Base-by-base conservation (phyloP, 2,329 filamentous ascomycete species). In the Thielaviopsis punctulata region DNA sequence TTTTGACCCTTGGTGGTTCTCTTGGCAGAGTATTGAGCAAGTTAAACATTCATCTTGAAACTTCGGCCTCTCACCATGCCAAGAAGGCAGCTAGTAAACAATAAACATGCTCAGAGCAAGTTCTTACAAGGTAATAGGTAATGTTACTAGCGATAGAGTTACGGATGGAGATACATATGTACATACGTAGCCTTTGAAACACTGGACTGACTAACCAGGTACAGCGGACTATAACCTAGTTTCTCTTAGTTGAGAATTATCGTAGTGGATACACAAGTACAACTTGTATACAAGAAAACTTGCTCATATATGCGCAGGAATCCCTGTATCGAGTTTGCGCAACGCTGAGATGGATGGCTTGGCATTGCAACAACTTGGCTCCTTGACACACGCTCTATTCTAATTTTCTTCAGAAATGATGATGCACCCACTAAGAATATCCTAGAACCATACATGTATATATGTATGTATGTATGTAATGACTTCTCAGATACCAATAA, bases 291-390 rank as follows among this genome's bases (percentile, higher is more conserved):
- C 5, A 13, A 25, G 7, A 21, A 51, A 51, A 51, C 49, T 51
- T 51, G 49, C 49, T 51, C 49, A 51, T 45, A 45, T 39, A 45
- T 51, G 49, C 49, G 45, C 49, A 51, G 22, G 13, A 9, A 30
- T 44, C 49, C 49, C 19, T 46, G 49, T 25, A 19, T 44, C 36
- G 39, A 27, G 43, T 51, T 51, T 41, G 30, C 22, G 23, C 15
- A 46, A 27, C 45, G 18, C n/a, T 9, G 45, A 22, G 8, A 25
- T 46, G 25, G 6, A 23, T n/a, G 22, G 45, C 45, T 46, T 46
- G 44, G 12, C 22, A 46, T 25, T n/a, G 25, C 45, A 46, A 23
- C 45, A 24, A 15, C 25, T 12, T 6, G 19, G 8, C 22, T 36
- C 23, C 33, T 49, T 48, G 47, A 36, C 47, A 43, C 30, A 36